A percentile compares a stretch with the other conserved stretches of the same genome.
These are phyloP conservation scores for Cutaneotrichosporon cyanovorans DNA, from an alignment of 1,284 basidiomycete genomes.

Conservation along the genomic window DNA sequence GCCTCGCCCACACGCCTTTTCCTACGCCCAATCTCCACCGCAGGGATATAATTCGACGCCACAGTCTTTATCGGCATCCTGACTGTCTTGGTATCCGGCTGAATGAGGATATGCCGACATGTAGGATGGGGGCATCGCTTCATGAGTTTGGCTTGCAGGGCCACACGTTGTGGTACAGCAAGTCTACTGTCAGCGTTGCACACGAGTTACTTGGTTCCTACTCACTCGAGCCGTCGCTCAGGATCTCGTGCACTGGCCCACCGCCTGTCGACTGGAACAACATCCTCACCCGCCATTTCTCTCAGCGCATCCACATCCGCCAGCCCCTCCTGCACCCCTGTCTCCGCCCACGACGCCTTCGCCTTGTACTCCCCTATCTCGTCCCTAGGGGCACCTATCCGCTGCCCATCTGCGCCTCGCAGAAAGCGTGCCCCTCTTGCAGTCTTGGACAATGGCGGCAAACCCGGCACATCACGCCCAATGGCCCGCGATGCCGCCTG, in stretches of 20 bases:
- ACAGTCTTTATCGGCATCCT: slow-evolving; percentile 96
- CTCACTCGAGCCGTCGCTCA: slow-evolving; percentile 59
- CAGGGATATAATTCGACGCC: slow-evolving; percentile 85
- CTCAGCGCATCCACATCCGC: slow-evolving; percentile 48
- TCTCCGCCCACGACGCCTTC: slow-evolving; percentile 30
- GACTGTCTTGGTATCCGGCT: slow-evolving; percentile 92
- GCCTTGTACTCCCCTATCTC: slow-evolving; percentile 33
- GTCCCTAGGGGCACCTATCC: slow-evolving; percentile 25
- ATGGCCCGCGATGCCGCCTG: slow-evolving; percentile 39
- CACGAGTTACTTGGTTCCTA: no score
- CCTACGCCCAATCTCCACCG: slow-evolving; percentile 60
- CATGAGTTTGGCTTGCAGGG: slow-evolving; percentile 82
- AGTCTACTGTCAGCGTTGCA: slow-evolving; percentile 9
- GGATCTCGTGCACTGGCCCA: slow-evolving; percentile 75
- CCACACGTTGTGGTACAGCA: slow-evolving; percentile 72
- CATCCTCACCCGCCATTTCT: slow-evolving; percentile 55
- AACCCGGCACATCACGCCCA: slow-evolving; percentile 28
- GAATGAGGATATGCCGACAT: slow-evolving; percentile 93
- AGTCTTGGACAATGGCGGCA: slow-evolving; percentile 15
- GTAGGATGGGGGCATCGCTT: slow-evolving; percentile 74
- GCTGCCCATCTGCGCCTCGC: background rate
- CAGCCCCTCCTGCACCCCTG: slow-evolving; percentile 18
- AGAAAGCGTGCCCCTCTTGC: slow-evolving; percentile 4
- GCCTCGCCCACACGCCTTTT: slow-evolving; percentile 16
- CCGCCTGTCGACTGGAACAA: slow-evolving; percentile 66